These are phyloP conservation scores for Calycina marina DNA, from an alignment of 2,329 filamentous ascomycete genomes.

Conservation along the genomic window DNA sequence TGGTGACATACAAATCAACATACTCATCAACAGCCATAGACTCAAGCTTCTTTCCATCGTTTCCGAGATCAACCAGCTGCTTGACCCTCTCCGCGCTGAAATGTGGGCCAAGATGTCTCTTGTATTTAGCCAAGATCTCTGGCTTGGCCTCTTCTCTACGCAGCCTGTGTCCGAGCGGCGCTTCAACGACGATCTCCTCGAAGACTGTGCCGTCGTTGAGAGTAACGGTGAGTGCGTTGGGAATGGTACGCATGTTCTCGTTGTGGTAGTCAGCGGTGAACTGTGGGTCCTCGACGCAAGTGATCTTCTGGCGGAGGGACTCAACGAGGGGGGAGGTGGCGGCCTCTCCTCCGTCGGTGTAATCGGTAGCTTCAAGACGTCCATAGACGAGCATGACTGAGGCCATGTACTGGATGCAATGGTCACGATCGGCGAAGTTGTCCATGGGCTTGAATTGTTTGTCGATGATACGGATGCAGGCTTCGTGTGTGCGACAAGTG, in stretches of 20 bases:
- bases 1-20: slow-evolving; percentile 63
- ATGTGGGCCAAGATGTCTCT: slow-evolving; percentile 78
- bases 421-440: slow-evolving; percentile 98
- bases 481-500: slow-evolving; percentile 93
- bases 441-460: slow-evolving; percentile 99
- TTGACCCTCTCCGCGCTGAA: slow-evolving; percentile 64
- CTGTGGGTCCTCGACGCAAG: slow-evolving; percentile 88
- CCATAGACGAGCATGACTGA: slow-evolving; percentile 91
- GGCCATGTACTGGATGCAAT: slow-evolving; percentile 99
- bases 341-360: slow-evolving; percentile 82
- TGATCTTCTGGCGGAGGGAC: slow-evolving; percentile 82
- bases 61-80: slow-evolving; percentile 67
- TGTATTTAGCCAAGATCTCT: slow-evolving; percentile 89
- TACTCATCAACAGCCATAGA: slow-evolving; percentile 80
- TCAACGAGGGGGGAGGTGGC: slow-evolving; percentile 83
- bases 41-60: slow-evolving; percentile 63
- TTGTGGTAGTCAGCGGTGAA: slow-evolving; percentile 96
- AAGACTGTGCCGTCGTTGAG: slow-evolving; percentile 88
- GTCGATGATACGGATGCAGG: slow-evolving; percentile 97
- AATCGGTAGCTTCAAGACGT: slow-evolving; percentile 85
- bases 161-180: slow-evolving; percentile 82
- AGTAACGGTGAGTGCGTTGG: slow-evolving; percentile 89
- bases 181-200: slow-evolving; percentile 83
- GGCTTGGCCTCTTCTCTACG: slow-evolving; percentile 95
- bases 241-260: slow-evolving; percentile 84